Base-by-base conservation (phyloP, 768 basidiomycete species). In the Phanerodontia chrysosporium region DNA sequence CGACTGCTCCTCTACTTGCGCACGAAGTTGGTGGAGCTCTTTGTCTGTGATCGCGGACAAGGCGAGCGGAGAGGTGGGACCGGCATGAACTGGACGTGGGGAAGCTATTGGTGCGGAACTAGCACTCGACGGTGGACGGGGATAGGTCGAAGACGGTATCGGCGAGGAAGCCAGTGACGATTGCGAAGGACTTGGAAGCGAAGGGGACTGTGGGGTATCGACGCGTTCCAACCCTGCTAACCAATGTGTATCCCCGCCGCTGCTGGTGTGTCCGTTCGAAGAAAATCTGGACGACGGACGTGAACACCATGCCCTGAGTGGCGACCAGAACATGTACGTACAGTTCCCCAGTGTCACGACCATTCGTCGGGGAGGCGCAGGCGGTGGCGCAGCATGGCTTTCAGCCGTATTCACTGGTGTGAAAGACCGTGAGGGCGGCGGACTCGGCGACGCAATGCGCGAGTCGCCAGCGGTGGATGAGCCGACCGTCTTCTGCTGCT, bases 401-500 rank as follows among this genome's bases (percentile, higher is more conserved):
- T 71, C 68, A 22, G 63, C 64, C n/a, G n/a, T n/a, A 2, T 63
- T 68, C 12, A 67, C 63, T 14, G 72, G 70, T 24, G 74, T 69
- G 60, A 60, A 60, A 21, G 70, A 54, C 58, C 79, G 70, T 46
- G 78, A 79, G 6, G 76, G 74, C 16, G 82, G 77, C 10, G 78
- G 78, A 58, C 76, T 79, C 30, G 76, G 75, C 51, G 80, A 75
- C 42, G 79, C 77, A 54, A 72, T 70, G 56, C 73, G 73, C 75
- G 70, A 32, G 67, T 66, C 69, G 28, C 63, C 64, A 36, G 66
- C 57, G 0, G 65, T 49, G 3, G 65, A 57, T 3, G 65, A 70
- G 53, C 77, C 82, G 49, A 75, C 76, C 42, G 77, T 77, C 71
- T 89, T 90, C 66, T 85, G 86, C 64, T 88, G 85, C 64, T 90